These are phyloP conservation scores for Irpex sp. DNA, from an alignment of 1,284 basidiomycete species.

Conservation along the genomic window DNA sequence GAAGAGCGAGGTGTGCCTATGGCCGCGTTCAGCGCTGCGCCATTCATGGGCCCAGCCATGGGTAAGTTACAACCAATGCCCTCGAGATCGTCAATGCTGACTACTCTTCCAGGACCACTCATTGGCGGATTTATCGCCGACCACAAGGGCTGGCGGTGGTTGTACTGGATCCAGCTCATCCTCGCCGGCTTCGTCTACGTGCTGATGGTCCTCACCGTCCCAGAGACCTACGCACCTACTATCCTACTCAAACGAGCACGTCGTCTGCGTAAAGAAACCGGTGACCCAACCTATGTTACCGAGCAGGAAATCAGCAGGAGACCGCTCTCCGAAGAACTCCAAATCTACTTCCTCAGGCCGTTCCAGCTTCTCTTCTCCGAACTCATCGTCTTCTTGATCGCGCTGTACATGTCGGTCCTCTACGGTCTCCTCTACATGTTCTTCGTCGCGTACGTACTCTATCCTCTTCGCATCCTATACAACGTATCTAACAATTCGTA, in stretches of 20 bases:
- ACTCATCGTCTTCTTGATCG: conserved; percentile 42
- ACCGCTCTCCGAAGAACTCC: conserved; percentile 9
- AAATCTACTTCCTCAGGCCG: conserved; percentile 11
- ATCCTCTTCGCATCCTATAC: background rate
- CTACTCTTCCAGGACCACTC: conserved; percentile 15
- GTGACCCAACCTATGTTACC: conserved; percentile 32
- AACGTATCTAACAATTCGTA: background rate
- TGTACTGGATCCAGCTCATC: conserved; percentile 45
- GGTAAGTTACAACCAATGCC: conserved; percentile 6
- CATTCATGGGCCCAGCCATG: conserved; percentile 38
- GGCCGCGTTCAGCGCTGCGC: conserved; percentile 39
- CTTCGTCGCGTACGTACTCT: conserved; percentile 10
- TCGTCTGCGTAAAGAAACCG: conserved; percentile 33
- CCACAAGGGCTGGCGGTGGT: conserved; percentile 51
- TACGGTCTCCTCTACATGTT: conserved; percentile 28
- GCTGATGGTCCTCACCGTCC: conserved; percentile 14
- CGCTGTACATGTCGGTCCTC: conserved; percentile 42
- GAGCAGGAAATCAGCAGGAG: conserved; percentile 30
- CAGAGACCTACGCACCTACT: conserved; percentile 42
- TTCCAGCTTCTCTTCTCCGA: conserved; percentile 39
- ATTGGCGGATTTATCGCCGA: conserved; percentile 35
- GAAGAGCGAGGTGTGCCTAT: conserved; percentile 35
- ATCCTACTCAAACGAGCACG: conserved; percentile 40
- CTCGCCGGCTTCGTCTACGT: conserved; percentile 7
- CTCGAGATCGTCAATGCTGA: background rate